Evolutionary conservation across 306 rosid species (phyloP), one percentile per base, ranked within the genome.

Genomic region (Inga laurina): DNA sequence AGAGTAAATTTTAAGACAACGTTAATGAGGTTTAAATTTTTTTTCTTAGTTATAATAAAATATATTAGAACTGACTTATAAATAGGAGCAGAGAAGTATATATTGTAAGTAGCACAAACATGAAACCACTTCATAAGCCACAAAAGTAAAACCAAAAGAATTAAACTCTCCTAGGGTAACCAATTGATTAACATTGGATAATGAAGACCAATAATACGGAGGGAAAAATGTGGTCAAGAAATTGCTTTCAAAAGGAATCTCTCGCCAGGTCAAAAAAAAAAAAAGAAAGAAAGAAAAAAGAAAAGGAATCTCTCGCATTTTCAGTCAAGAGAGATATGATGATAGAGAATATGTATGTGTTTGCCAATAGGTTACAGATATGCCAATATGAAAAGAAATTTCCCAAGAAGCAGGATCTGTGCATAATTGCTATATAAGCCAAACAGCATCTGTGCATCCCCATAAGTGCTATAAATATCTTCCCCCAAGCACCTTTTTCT

Each of bases 381-480:
- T 86, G 80, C 86, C 86, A 86, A 51, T 45, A 1, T 34, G 14
- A 45, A 75, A 82, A 82, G 79, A 77, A 85, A 62, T 70, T 75
- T 77, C 65, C 18, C 45, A 68, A 24, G 85, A 78, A 44, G 16
- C 62, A 61, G 35, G 65, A 59, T 59, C 65, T 59, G 1, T 59
- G 27, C 32, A 59, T 59, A n/a, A n/a, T 59, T 59, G 65, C 65
- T 59, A 73, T 80, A 10, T 61, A 43, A 19, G 27, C 75, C 84
- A 82, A 84, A 56, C 84, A 84, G 82, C 88, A 82, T 82, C 84
- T 48, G 32, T 77, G 74, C 86, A 82, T 79, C 84, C 16, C 22
- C 79, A 84, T 84, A 75, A 87, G 84, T 84, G 86, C 74, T 69
- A 64, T 35, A 65, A 85, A 76, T 88, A 85, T 88, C 85, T 82